A percentile compares a stretch with the other conserved stretches of the same genome.
These are phyloP conservation scores for Candolleomyces efflorescens DNA, from an alignment of 768 basidiomycete species.

Conservation along the genomic window DNA sequence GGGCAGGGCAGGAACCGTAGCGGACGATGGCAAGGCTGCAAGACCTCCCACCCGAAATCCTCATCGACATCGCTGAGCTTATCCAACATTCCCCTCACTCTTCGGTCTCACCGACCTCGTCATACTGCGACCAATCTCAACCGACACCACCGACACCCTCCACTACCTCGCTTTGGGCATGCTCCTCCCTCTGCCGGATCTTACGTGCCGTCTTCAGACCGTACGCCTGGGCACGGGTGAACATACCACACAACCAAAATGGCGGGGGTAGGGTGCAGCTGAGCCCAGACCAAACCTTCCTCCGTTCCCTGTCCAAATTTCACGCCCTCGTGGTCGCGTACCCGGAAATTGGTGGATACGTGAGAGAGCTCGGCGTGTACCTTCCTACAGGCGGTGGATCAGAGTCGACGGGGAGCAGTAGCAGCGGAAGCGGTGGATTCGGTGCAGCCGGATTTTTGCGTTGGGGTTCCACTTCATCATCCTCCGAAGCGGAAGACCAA, in stretches of 20 bases:
- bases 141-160: not conserved
- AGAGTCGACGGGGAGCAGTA: not conserved
- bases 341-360: not conserved
- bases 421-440: not conserved
- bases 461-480: not conserved
- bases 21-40: not conserved
- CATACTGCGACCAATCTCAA: not conserved
- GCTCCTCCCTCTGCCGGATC: not conserved
- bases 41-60: constrained; percentile 1
- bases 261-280: not conserved
- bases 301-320: not conserved
- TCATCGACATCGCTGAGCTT: not conserved
- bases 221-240: not conserved
- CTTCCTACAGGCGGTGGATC: not conserved
- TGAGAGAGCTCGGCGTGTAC: not conserved
- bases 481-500: not conserved
- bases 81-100: not conserved
- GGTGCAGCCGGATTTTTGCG: not conserved
- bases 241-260: not conserved
- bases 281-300: not conserved
- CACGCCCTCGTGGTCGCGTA: not conserved
- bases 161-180: not conserved
- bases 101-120: not conserved
- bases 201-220: not conserved
- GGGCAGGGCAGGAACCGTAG: no score